phyloP scores from a whole-genome alignment of 1,284 basidiomycete genomes.

The Ceratobasidium sp. region DNA sequence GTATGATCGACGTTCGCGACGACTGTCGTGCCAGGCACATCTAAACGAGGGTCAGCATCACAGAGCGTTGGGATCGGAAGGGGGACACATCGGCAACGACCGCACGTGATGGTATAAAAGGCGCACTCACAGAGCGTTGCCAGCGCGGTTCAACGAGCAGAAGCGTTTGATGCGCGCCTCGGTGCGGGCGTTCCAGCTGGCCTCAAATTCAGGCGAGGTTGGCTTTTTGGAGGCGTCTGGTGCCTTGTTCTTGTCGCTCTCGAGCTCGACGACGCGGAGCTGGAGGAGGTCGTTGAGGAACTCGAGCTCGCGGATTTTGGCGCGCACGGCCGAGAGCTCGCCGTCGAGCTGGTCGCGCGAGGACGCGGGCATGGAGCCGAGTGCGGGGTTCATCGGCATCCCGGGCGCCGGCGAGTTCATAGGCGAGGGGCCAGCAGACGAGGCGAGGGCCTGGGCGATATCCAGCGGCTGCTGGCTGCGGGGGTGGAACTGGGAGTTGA shows the following conservation, averaged over 20 bases:
- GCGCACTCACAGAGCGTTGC: slow-evolving; percentile 71
- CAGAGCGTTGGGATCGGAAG: not conserved
- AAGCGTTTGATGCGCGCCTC: slow-evolving; percentile 73
- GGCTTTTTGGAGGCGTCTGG: slow-evolving; percentile 14
- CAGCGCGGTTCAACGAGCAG: slow-evolving; percentile 83
- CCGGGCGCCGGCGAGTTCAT: slow-evolving; percentile 37
- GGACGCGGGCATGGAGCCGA: slow-evolving; percentile 27
- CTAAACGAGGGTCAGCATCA: not conserved
- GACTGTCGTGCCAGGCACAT: slow-evolving; percentile 84
- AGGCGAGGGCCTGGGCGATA: slow-evolving; percentile 39
- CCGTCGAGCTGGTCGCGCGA: slow-evolving; percentile 47
- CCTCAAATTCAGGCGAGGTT: slow-evolving; percentile 62
- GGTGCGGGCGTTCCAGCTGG: slow-evolving; percentile 74
- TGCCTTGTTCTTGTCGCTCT: slow-evolving; percentile 55
- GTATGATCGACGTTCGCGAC: slow-evolving; percentile 76
- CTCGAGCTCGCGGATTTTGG: slow-evolving; percentile 50
- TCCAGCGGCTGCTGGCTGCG: slow-evolving; percentile 42
- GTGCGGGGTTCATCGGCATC: slow-evolving; percentile 43
- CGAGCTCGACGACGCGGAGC: slow-evolving; percentile 61
- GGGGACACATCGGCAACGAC: slow-evolving; percentile 6
- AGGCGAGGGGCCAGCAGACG: slow-evolving; percentile 40
- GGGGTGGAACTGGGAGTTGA: slow-evolving; percentile 35
- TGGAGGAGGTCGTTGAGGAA: slow-evolving; percentile 59
- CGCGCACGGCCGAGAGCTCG: slow-evolving; percentile 46
- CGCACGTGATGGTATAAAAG: slow-evolving; percentile 21